Evolutionary conservation across 139 green algal genomes (phyloP), one percentile per base, ranked within the genome.

Genomic region (Zygnema circumcarinatum): DNA sequence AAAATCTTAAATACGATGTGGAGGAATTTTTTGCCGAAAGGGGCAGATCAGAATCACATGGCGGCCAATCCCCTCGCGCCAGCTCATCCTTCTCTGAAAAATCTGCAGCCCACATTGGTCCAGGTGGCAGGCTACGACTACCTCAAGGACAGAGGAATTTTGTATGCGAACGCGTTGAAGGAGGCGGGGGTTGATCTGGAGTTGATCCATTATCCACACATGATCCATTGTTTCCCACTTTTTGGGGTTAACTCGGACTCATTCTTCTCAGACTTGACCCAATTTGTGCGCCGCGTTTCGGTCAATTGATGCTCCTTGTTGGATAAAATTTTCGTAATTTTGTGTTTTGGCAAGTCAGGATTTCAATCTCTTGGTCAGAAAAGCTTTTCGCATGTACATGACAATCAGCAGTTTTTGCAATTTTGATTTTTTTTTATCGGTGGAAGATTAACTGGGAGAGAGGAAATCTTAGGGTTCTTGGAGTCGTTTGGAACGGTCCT

Each of bases 141-240:
- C 22, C 29, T 86, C 38, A 38, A 35, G 0, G 80, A 86, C 32
- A 67, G 53, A 2, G 80, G 39, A n/a, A 16, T 38, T 39, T 38
- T 69, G n/a, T 86, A 78, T 22, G 75, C 75, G 20, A 52, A 39
- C 21, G 75, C 38, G 3, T 53, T 83, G 75, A 83, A 83, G 75
- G 11, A 68, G 33, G 38, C 7, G 25, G 75, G 75, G 7, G 75
- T 83, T 16, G 75, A 39, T 52, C 20, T 56, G 2, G 75, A 74
- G 75, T 2, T 38, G 3, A 33, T 83, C 3, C 2, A 39, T 7
- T 83, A 68, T 7, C 39, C 47, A 25, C 39, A 52, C 3, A 35
- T 36, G 75, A 52, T 83, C 7, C 75, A 83, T 11, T 2, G 7
- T 33, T 83, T 83, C 38, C 33, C 38, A 21, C 32, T 83, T 16